Evolutionary conservation across 768 basidiomycete genomes (phyloP).

Genomic region (Termitomyces sp.): DNA sequence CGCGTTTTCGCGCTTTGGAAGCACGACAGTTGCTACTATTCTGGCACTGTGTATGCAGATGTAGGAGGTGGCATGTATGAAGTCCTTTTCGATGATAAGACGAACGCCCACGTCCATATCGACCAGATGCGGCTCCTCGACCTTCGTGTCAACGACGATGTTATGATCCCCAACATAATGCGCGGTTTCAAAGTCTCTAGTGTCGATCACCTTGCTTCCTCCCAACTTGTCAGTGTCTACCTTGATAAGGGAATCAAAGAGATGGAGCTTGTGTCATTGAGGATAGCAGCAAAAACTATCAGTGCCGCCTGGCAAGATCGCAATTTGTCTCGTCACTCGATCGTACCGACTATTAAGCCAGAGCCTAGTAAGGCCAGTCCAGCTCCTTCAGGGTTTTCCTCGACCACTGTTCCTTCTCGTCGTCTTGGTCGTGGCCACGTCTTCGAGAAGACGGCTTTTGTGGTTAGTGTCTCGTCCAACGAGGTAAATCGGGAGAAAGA

Average conservation of each 20-base stretch:
- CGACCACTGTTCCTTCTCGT: constrained; percentile 27
- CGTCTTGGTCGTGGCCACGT: constrained; percentile 27
- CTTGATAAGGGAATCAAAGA: constrained; percentile 32
- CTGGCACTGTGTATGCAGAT: constrained; percentile 45
- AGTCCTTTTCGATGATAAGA: constrained; percentile 66
- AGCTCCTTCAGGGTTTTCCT: constrained; percentile 44
- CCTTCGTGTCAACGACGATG: constrained; percentile 50
- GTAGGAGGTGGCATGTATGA: constrained; percentile 27
- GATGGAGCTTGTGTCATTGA: constrained; percentile 32
- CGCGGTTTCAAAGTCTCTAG: constrained; percentile 28
- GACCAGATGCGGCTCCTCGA: constrained; percentile 49
- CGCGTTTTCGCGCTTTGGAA: constrained; percentile 72
- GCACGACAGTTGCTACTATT: constrained; percentile 51
- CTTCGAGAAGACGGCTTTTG: constrained; percentile 47
- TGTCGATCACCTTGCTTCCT: constrained; percentile 23
- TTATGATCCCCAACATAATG: constrained; percentile 30
- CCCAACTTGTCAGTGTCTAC: constrained; percentile 28
- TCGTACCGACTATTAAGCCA: constrained; percentile 37
- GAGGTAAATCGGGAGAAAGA: constrained; percentile 30
- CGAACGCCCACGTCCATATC: constrained; percentile 38
- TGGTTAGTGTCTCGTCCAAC: constrained; percentile 55
- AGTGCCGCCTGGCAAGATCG: constrained; percentile 50
- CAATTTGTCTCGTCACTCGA: constrained; percentile 29
- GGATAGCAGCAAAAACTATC: constrained; percentile 47
- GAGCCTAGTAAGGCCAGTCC: constrained; percentile 28